Conservation (phyloP, 805 yeast species). For the Tanozyma kutaoensis region DNA sequence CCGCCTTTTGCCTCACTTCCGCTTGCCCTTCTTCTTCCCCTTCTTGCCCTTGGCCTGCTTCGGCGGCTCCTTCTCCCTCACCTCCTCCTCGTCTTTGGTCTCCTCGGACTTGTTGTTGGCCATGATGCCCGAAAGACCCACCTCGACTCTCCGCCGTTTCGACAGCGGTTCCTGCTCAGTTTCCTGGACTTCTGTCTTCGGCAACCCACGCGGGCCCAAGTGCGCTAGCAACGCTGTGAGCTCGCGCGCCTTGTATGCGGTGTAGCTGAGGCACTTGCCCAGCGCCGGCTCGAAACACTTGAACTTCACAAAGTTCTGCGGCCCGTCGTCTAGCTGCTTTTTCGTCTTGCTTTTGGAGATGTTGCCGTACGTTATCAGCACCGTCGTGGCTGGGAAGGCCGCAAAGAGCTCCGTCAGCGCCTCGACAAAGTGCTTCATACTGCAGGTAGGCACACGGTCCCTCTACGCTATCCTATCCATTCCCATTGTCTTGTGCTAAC, state of each 20-base stretch:
- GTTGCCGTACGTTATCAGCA: slow-evolving; percentile 25
- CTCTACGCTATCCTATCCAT: not conserved
- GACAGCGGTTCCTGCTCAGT: slow-evolving; percentile 1
- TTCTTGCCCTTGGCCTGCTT: slow-evolving; percentile 20
- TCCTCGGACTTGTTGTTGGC: slow-evolving; percentile 19
- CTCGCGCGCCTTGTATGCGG: slow-evolving; percentile 55
- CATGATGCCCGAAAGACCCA: slow-evolving; percentile 29
- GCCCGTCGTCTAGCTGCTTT: slow-evolving; percentile 2
- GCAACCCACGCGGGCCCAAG: slow-evolving; percentile 56
- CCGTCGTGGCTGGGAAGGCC: slow-evolving; percentile 23
- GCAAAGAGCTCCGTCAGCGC: slow-evolving; percentile 16
- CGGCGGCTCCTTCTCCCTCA: slow-evolving; percentile 9
- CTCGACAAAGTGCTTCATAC: slow-evolving; percentile 14
- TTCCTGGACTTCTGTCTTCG: slow-evolving; percentile 4
- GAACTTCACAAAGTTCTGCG: slow-evolving; percentile 26
- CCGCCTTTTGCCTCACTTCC: not conserved
- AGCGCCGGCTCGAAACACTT: slow-evolving; percentile 54
- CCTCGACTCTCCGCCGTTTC: slow-evolving; percentile 6
- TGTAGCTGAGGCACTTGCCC: slow-evolving; percentile 47
- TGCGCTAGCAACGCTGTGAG: slow-evolving; percentile 60
- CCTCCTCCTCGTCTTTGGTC: slow-evolving; percentile 4
- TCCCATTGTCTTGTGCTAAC: too few relatives aligned
- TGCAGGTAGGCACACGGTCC: not conserved
- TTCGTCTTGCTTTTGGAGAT: slow-evolving; percentile 10
- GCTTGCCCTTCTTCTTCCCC: slow-evolving; percentile 2